phyloP scores from a whole-genome alignment of 2,329 filamentous ascomycete genomes.

The Plenodomus biglobosus region DNA sequence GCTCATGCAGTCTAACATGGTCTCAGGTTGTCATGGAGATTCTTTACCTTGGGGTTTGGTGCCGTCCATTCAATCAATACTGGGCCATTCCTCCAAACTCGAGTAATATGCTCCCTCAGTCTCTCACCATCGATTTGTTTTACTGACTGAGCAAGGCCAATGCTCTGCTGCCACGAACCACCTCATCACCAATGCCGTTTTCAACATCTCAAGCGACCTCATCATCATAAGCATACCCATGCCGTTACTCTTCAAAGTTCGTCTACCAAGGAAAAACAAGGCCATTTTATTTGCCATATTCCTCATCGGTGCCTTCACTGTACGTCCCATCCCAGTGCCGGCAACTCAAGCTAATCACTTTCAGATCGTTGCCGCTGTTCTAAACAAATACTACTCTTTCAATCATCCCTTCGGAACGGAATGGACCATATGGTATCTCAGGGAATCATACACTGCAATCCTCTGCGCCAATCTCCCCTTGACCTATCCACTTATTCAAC shows the following conservation, averaged over 20 bases:
- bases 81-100: slow-evolving; percentile 52
- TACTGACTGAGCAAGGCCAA: slow-evolving; percentile 34
- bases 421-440: slow-evolving; percentile 62
- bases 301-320: slow-evolving; percentile 52
- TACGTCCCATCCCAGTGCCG: background rate
- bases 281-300: slow-evolving; percentile 58
- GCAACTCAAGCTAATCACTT: background rate
- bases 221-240: slow-evolving; percentile 52
- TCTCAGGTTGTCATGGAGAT: slow-evolving; percentile 49
- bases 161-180: slow-evolving; percentile 48
- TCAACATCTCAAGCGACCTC: slow-evolving; percentile 52
- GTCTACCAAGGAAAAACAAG: slow-evolving; percentile 53
- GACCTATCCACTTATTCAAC: slow-evolving; percentile 59
- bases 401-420: slow-evolving; percentile 56
- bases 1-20: background rate
- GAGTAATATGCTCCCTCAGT: slow-evolving; percentile 16
- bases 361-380: slow-evolving; percentile 56
- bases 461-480: slow-evolving; percentile 64
- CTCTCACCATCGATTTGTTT: background rate
- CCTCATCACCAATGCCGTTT: slow-evolving; percentile 44
- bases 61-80: slow-evolving; percentile 55
- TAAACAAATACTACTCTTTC: slow-evolving; percentile 66
- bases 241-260: slow-evolving; percentile 49
- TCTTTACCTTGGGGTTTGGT: slow-evolving; percentile 58
- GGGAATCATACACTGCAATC: slow-evolving; percentile 61